These are phyloP conservation scores for Rhodosporidiobolus odoratus DNA, from an alignment of 768 basidiomycete species.

Conservation along the genomic window DNA sequence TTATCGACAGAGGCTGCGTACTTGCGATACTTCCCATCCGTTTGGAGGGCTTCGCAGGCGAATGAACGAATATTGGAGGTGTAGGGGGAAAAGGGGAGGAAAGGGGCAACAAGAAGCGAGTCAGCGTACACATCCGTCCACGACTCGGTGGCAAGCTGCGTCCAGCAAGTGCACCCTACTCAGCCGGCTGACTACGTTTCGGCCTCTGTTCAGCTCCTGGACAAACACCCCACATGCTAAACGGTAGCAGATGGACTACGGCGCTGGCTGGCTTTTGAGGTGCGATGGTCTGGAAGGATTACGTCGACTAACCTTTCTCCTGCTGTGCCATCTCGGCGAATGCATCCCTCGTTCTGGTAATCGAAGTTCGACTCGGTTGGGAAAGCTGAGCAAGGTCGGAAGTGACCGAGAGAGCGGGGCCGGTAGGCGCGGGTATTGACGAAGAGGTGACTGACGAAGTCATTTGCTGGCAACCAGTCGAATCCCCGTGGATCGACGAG, in stretches of 20 bases:
- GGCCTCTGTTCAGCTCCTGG: too few relatives aligned
- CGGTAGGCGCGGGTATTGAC: constrained; percentile 9
- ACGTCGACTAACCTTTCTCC: constrained; percentile 20
- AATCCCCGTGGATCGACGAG: too few relatives aligned
- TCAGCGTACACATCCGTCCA: neutral
- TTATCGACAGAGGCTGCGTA: constrained; percentile 87
- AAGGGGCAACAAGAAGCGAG: neutral
- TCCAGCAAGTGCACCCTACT: neutral
- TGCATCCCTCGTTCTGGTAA: constrained; percentile 7
- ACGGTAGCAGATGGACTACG: too few relatives aligned
- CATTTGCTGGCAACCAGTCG: too few relatives aligned
- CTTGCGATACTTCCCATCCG: constrained; percentile 51
- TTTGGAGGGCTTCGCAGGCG: constrained; percentile 6
- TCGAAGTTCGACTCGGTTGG: neutral
- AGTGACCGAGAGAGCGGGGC: neutral
- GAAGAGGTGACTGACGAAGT: too few relatives aligned
- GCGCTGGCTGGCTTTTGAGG: too few relatives aligned
- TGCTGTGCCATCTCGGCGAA: constrained; percentile 16
- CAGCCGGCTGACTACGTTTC: too few relatives aligned
- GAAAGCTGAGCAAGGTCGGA: neutral
- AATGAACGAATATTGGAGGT: too few relatives aligned
- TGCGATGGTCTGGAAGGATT: neutral
- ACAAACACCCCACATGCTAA: too few relatives aligned
- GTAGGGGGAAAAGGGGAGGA: neutral
- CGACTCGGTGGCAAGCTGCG: neutral